Conservation (phyloP, 371 early-diverging fungal genomes). For the Mycotypha africana region DNA sequence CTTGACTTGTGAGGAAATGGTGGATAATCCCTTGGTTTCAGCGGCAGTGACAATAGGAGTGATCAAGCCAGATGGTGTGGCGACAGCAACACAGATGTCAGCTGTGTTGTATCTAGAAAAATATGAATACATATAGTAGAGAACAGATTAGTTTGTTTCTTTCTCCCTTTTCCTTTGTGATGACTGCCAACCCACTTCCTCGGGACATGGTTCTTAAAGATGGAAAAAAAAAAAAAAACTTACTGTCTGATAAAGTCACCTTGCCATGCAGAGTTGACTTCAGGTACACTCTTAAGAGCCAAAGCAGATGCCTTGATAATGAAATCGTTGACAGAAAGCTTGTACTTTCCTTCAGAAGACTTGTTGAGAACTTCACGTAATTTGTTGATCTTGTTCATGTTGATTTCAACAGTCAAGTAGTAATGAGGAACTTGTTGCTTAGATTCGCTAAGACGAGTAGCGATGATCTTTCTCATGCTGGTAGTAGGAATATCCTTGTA, state of each 20-base stretch:
- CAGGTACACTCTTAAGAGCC: slow-evolving; percentile 90
- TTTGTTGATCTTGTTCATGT: slow-evolving; percentile 83
- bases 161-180: too few relatives aligned
- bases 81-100: slow-evolving; percentile 94
- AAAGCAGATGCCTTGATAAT: slow-evolving; percentile 93
- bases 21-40: slow-evolving; percentile 81
- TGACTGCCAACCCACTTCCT: too few relatives aligned
- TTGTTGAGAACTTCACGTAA: slow-evolving; percentile 90
- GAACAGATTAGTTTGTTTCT: too few relatives aligned
- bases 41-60: slow-evolving; percentile 91
- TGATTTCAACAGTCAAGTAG: slow-evolving; percentile 87
- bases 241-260: slow-evolving; percentile 90
- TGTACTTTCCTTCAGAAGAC: slow-evolving; percentile 82
- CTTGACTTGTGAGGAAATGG: slow-evolving; percentile 83
- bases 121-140: too few relatives aligned
- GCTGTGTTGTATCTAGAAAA: slow-evolving; percentile 72
- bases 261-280: slow-evolving; percentile 95
- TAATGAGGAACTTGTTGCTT: slow-evolving; percentile 94
- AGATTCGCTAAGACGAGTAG: slow-evolving; percentile 76
- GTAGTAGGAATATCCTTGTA: slow-evolving; percentile 81
- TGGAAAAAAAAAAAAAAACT: slow-evolving; percentile 8
- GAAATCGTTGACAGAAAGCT: slow-evolving; percentile 98
- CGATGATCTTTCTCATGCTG: slow-evolving; percentile 94
- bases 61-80: slow-evolving; percentile 93
- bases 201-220: background rate